These are phyloP conservation scores for Sarocladium oryzae DNA, from an alignment of 2,329 filamentous ascomycete genomes.

Conservation along the genomic window DNA sequence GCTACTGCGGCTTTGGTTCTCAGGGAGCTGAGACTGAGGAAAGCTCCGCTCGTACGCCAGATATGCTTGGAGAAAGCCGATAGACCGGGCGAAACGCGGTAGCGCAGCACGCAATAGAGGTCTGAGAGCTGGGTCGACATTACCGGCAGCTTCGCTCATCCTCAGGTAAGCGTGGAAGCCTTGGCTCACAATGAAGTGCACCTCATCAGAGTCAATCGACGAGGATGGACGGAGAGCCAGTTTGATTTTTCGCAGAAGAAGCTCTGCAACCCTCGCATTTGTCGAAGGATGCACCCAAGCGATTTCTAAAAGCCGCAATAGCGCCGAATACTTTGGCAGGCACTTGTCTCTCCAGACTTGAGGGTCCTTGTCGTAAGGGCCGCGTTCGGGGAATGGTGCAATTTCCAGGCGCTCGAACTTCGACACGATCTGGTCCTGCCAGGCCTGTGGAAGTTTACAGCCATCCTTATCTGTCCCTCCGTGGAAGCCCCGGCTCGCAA, in stretches of 20 bases:
- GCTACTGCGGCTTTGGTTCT: conserved; percentile 26
- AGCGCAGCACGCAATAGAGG: conserved; percentile 60
- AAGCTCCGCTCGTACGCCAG: conserved; percentile 44
- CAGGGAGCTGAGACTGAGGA: background rate
- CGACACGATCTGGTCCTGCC: conserved; percentile 66
- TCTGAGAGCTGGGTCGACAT: conserved; percentile 55
- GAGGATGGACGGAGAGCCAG: conserved; percentile 57
- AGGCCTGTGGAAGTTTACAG: conserved; percentile 55
- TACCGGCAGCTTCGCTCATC: conserved; percentile 53
- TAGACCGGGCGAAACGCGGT: conserved; percentile 56
- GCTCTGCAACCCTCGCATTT: conserved; percentile 57
- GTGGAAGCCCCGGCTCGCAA: conserved; percentile 48
- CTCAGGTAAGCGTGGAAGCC: conserved; percentile 68
- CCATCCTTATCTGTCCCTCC: conserved; percentile 44
- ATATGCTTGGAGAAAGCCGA: conserved; percentile 60
- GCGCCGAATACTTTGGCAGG: conserved; percentile 60
- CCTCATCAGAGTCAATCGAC: conserved; percentile 52
- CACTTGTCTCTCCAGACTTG: conserved; percentile 57
- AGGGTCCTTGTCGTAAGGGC: conserved; percentile 54
- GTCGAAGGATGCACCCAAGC: conserved; percentile 60
- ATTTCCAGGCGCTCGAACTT: conserved; percentile 61
- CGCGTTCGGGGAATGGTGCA: conserved; percentile 58
- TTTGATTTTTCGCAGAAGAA: conserved; percentile 59
- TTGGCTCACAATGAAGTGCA: conserved; percentile 67
- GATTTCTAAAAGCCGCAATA: conserved; percentile 56